Evolutionary conservation across 805 yeast species (phyloP).

Genomic region (Metschnikowia vanudenii): DNA sequence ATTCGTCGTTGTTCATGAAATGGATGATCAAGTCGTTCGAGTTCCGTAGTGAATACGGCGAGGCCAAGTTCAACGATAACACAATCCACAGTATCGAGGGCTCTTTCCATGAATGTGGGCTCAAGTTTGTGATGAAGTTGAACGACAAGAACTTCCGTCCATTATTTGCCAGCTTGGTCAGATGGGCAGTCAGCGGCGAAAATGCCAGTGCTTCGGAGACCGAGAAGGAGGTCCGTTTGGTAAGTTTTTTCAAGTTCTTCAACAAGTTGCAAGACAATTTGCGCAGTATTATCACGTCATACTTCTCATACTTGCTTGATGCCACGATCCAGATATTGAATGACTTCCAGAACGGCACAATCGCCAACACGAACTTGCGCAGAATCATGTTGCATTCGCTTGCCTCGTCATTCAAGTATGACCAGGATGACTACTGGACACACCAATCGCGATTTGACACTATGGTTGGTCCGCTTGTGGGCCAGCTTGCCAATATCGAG

Average conservation of each 20-base stretch:
- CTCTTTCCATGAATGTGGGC: conserved; percentile 67
- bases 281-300: conserved; percentile 83
- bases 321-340: conserved; percentile 57
- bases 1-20: conserved; percentile 64
- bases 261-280: conserved; percentile 79
- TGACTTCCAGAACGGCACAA: conserved; percentile 44
- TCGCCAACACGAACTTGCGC: conserved; percentile 54
- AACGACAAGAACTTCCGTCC: conserved; percentile 95
- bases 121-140: conserved; percentile 79
- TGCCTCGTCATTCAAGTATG: conserved; percentile 79
- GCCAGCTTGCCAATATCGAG: conserved; percentile 68
- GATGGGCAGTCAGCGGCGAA: conserved; percentile 92
- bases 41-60: conserved; percentile 53
- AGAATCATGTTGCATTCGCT: conserved; percentile 73
- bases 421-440: conserved; percentile 94
- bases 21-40: conserved; percentile 72
- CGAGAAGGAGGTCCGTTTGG: conserved; percentile 47
- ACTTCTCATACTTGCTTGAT: conserved; percentile 82
- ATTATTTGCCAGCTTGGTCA: conserved; percentile 75
- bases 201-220: conserved; percentile 51
- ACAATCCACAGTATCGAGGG: conserved; percentile 81
- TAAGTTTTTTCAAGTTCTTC: conserved; percentile 82
- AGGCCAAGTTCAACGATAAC: conserved; percentile 56
- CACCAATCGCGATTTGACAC: conserved; percentile 79
- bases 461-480: conserved; percentile 58